These are phyloP conservation scores for Proliferodiscus dingleyae DNA, from an alignment of 2,329 filamentous ascomycete species.

Conservation along the genomic window DNA sequence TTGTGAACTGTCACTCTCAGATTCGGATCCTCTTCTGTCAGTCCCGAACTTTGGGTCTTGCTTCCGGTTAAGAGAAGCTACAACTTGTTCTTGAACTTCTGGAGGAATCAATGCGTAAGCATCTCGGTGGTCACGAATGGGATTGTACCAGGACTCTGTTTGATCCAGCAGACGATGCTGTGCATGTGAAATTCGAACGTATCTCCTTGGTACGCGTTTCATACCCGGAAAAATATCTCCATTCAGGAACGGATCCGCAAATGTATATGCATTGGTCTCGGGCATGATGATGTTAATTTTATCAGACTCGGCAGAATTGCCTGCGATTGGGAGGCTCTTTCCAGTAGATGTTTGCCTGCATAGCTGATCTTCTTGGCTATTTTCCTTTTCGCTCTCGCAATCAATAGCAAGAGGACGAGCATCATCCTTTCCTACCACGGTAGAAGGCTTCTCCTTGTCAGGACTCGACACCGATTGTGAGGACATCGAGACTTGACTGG, in stretches of 20 bases:
- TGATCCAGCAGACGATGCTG: conserved; percentile 46
- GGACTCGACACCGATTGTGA: not conserved
- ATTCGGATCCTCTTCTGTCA: not conserved
- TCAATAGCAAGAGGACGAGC: no score
- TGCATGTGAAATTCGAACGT: conserved; percentile 42
- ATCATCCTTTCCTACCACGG: no score
- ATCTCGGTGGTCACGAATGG: not conserved
- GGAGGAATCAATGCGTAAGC: conserved; percentile 30
- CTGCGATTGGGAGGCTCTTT: not conserved
- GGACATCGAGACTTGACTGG: not conserved
- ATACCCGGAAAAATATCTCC: conserved; percentile 25
- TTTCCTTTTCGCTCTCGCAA: conserved; percentile 22
- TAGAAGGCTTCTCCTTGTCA: conserved; percentile 5
- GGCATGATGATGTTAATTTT: not conserved
- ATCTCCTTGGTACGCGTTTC: conserved; percentile 34
- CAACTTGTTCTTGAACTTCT: conserved; percentile 24
- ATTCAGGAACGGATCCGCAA: conserved; percentile 15
- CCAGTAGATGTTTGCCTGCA: not conserved
- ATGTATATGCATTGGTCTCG: not conserved
- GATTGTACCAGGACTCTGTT: conserved; percentile 36
- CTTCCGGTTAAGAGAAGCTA: conserved; percentile 8
- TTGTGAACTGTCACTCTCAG: conserved; percentile 1
- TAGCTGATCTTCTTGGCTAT: conserved; percentile 16
- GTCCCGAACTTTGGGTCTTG: not conserved
- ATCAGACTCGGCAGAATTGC: conserved; percentile 4